Evolutionary conservation across 2,329 filamentous ascomycete genomes (phyloP).

Genomic region (Tolypocladium tropicale): DNA sequence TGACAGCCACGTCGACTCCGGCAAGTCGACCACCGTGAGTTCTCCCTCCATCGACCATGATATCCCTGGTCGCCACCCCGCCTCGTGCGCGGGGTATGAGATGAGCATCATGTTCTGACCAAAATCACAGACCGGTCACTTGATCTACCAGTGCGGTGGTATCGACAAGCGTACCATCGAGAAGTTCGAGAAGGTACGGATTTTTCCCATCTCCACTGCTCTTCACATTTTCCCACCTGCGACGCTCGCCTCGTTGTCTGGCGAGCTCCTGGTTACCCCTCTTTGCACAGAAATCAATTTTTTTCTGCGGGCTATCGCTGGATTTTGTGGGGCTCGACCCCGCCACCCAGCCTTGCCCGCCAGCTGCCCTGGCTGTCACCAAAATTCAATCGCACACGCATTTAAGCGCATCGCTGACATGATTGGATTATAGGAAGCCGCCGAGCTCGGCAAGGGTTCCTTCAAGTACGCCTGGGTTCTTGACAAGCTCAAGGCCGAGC

Average conservation of each 20-base stretch:
- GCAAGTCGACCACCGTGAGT: slow-evolving; percentile 96
- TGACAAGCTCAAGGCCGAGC: slow-evolving; percentile 99
- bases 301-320: not conserved
- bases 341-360: slow-evolving; percentile 5
- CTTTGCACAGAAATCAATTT: not conserved
- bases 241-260: not conserved
- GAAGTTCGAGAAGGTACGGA: slow-evolving; percentile 99
- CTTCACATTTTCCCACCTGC: not conserved
- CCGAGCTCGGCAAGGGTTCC: slow-evolving; percentile 98
- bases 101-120: slow-evolving; percentile 9
- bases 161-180: slow-evolving; percentile 99
- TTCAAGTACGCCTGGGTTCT: slow-evolving; percentile 99
- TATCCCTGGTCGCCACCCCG: slow-evolving; percentile 5
- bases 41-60: slow-evolving; percentile 6
- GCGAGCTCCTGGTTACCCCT: not conserved
- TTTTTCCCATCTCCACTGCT: not conserved
- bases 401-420: slow-evolving; percentile 7
- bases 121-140: slow-evolving; percentile 54
- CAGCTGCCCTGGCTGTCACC: not conserved
- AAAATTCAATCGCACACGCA: not conserved
- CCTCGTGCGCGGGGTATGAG: slow-evolving; percentile 6
- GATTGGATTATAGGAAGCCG: slow-evolving; percentile 64
- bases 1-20: slow-evolving; percentile 87
- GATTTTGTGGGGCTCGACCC: slow-evolving; percentile 1
- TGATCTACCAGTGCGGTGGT: slow-evolving; percentile 99